Conservation (phyloP, 2,329 filamentous ascomycete species). For the Xylariomycetidae sp. region DNA sequence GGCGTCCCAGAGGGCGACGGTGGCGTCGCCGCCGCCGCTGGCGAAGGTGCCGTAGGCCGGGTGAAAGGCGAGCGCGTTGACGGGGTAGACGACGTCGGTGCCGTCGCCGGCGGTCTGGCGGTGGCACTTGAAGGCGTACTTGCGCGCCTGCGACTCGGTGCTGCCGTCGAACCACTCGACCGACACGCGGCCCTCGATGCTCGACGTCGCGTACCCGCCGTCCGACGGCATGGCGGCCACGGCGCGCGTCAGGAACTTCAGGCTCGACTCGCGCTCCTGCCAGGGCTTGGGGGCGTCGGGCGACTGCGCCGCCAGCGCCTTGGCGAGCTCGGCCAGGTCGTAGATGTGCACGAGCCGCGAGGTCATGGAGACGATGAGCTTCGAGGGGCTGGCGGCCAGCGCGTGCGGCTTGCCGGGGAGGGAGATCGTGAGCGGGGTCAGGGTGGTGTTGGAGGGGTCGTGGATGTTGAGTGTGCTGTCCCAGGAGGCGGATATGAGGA, state of each 20-base stretch:
- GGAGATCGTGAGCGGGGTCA: conserved; percentile 57
- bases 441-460: conserved; percentile 50
- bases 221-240: conserved; percentile 97
- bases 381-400: conserved; percentile 69
- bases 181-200: conserved; percentile 91
- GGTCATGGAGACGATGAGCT: conserved; percentile 93
- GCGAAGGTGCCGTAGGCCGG: conserved; percentile 80
- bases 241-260: conserved; percentile 93
- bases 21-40: conserved; percentile 82
- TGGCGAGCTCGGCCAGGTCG: conserved; percentile 66
- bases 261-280: conserved; percentile 88
- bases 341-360: conserved; percentile 93
- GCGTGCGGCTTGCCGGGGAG: conserved; percentile 89
- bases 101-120: conserved; percentile 61
- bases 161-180: conserved; percentile 98
- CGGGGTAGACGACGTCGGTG: conserved; percentile 81
- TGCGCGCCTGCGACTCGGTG: conserved; percentile 79
- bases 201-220: conserved; percentile 84
- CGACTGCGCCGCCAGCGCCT: conserved; percentile 48
- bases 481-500: conserved; percentile 90
- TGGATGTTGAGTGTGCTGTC: conserved; percentile 87
- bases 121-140: conserved; percentile 99
- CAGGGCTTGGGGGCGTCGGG: conserved; percentile 61
- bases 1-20: conserved; percentile 91
- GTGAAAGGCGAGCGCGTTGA: conserved; percentile 87